Percentiles rank a stretch among this genome's conserved stretches.
These are phyloP conservation scores for Xylaria sp. DNA, from an alignment of 2,329 filamentous ascomycete species.

Conservation along the genomic window DNA sequence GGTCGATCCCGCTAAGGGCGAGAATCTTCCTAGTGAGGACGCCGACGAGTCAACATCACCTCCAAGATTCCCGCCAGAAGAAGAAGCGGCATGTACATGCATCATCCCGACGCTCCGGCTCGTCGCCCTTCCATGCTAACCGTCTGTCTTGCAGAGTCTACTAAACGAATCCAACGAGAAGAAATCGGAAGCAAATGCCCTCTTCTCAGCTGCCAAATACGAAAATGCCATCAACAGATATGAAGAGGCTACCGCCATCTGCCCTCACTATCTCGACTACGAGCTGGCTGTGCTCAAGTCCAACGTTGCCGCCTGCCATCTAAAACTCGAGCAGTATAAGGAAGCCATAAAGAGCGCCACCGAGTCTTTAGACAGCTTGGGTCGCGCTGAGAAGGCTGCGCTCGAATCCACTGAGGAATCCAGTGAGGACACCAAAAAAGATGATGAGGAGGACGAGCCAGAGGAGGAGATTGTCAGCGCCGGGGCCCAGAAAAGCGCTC, in stretches of 20 bases:
- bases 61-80: constrained; percentile 62
- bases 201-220: constrained; percentile 79
- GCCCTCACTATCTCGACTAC: constrained; percentile 87
- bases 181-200: constrained; percentile 79
- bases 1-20: neutral
- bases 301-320: constrained; percentile 88
- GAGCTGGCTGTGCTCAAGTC: constrained; percentile 87
- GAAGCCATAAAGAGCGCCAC: constrained; percentile 80
- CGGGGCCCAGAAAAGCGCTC: constrained; percentile 63
- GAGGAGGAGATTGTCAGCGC: constrained; percentile 70
- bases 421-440: constrained; percentile 58
- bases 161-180: constrained; percentile 75
- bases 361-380: constrained; percentile 76
- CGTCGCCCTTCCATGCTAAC: constrained; percentile 18
- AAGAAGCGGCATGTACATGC: constrained; percentile 62
- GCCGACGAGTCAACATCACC: constrained; percentile 47
- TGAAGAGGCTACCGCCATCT: constrained; percentile 79
- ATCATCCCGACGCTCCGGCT: constrained; percentile 10
- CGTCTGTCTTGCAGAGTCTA: constrained; percentile 62
- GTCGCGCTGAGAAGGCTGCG: constrained; percentile 61
- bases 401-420: constrained; percentile 47
- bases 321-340: constrained; percentile 88
- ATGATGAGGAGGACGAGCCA: constrained; percentile 56
- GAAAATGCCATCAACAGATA: constrained; percentile 84
- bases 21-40: constrained; percentile 34